These are phyloP conservation scores for Vigna angularis DNA, from an alignment of 306 rosid genomes.

Conservation along the genomic window DNA sequence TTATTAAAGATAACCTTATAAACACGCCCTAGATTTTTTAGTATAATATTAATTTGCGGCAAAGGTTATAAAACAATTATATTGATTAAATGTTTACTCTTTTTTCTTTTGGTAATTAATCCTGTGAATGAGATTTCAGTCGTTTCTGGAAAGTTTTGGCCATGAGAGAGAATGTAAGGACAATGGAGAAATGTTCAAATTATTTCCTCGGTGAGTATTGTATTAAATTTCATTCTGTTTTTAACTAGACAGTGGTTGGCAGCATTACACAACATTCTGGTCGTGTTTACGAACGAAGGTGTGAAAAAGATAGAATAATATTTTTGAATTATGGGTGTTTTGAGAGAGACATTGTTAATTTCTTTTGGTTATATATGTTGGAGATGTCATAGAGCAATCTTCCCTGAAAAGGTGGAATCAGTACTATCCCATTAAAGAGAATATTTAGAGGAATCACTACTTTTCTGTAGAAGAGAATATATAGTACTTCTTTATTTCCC, in stretches of 20 bases:
- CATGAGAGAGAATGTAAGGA: conserved; percentile 59
- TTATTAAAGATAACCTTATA: too few species aligned
- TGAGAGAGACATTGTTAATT: conserved; percentile 35
- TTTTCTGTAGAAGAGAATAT: too few species aligned
- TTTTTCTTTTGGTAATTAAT: not conserved
- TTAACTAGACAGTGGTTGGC: conserved; percentile 11
- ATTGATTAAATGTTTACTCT: conserved; percentile 13
- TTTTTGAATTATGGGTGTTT: conserved; percentile 27
- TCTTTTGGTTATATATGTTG: not conserved
- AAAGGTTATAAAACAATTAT: too few species aligned
- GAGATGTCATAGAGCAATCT: too few species aligned
- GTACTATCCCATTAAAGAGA: too few species aligned
- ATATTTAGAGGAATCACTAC: too few species aligned
- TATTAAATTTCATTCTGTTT: conserved; percentile 31
- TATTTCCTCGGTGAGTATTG: conserved; percentile 73
- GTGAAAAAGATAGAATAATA: conserved; percentile 27
- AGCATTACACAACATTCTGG: conserved; percentile 32
- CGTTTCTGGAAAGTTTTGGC: conserved; percentile 69
- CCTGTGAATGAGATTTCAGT: conserved; percentile 61
- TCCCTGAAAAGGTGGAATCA: too few species aligned
- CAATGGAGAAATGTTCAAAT: conserved; percentile 45
- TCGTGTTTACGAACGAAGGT: conserved; percentile 11
- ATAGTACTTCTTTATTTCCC: too few species aligned
- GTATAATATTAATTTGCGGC: too few species aligned
- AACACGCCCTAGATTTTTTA: too few species aligned